These are phyloP conservation scores for Neurospora terricola DNA, from an alignment of 495 filamentous ascomycete species.

Conservation along the genomic window DNA sequence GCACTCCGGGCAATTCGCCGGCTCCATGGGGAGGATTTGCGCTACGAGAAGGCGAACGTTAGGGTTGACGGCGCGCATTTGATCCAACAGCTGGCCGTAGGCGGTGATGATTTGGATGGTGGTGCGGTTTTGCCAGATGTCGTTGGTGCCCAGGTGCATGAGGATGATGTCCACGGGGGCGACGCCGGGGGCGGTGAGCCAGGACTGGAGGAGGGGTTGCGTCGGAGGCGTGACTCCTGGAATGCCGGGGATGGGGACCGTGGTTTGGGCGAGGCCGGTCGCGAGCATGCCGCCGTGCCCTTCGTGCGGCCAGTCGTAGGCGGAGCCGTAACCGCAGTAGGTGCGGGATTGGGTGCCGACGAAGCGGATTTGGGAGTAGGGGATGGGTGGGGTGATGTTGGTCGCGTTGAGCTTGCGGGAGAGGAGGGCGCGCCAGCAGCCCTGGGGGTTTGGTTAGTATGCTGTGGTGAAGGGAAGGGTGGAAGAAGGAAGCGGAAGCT, in stretches of 20 bases:
- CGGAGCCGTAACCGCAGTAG: slow-evolving; percentile 29
- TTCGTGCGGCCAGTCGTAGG: slow-evolving; percentile 38
- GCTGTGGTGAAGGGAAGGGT: neutral
- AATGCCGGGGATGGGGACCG: neutral
- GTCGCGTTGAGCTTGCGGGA: slow-evolving; percentile 23
- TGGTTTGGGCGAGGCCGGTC: slow-evolving; percentile 19
- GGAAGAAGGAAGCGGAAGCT: neutral
- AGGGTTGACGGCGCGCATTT: slow-evolving; percentile 33
- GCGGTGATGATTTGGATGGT: slow-evolving; percentile 26
- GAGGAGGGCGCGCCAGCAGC: slow-evolving; percentile 33
- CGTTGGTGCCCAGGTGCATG: slow-evolving; percentile 42
- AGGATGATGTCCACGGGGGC: slow-evolving; percentile 24
- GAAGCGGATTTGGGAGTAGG: slow-evolving; percentile 21
- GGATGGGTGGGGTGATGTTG: neutral
- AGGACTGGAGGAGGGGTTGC: slow-evolving; percentile 28
- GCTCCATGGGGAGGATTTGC: slow-evolving; percentile 37
- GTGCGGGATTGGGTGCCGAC: slow-evolving; percentile 27
- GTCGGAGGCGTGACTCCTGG: neutral
- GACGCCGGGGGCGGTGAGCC: slow-evolving; percentile 27
- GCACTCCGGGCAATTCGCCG: slow-evolving; percentile 21
- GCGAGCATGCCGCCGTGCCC: slow-evolving; percentile 35
- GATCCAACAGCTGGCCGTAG: slow-evolving; percentile 24
- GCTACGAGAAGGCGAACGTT: slow-evolving; percentile 35
- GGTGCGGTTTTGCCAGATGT: slow-evolving; percentile 30
- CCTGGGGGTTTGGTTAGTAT: slow-evolving; percentile 8